A percentile compares a stretch with the other conserved stretches of the same genome.
phyloP scores from a whole-genome alignment of 2,329 filamentous ascomycete genomes.

The Colletotrichum brevisporum region DNA sequence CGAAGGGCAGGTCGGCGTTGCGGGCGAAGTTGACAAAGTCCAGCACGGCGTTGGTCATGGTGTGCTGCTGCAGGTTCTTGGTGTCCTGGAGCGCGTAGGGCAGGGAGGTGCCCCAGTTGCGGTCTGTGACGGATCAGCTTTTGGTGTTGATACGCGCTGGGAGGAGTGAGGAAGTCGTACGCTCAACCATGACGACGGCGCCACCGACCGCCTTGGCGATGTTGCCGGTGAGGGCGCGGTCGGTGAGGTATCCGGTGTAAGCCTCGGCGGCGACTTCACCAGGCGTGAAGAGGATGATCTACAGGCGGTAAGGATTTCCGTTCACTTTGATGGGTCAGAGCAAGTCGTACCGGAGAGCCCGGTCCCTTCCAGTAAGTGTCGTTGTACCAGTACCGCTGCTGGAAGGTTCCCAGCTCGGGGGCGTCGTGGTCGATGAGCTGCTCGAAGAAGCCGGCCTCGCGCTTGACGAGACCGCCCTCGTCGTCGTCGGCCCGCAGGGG shows the following conservation, averaged over 20 bases:
- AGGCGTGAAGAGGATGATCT: slow-evolving; percentile 66
- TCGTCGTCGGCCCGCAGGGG: slow-evolving; percentile 24
- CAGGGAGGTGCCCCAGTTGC: slow-evolving; percentile 70
- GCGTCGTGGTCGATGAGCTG: slow-evolving; percentile 73
- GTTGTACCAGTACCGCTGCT: slow-evolving; percentile 68
- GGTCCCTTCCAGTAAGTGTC: slow-evolving; percentile 66
- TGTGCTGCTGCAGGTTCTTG: slow-evolving; percentile 68
- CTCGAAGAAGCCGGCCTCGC: slow-evolving; percentile 54
- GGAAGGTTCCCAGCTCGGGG: slow-evolving; percentile 55
- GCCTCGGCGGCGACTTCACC: slow-evolving; percentile 63
- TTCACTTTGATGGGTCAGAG: too few relatives aligned
- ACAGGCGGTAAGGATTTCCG: slow-evolving; percentile 8
- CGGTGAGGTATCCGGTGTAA: slow-evolving; percentile 66
- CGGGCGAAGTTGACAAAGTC: slow-evolving; percentile 70
- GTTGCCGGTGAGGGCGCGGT: slow-evolving; percentile 62
- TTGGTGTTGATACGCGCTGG: neutral
- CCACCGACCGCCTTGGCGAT: slow-evolving; percentile 67
- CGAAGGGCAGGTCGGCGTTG: slow-evolving; percentile 67
- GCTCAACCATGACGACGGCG: slow-evolving; percentile 69
- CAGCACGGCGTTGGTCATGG: slow-evolving; percentile 65
- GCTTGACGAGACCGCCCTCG: slow-evolving; percentile 20
- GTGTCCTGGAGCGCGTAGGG: slow-evolving; percentile 66
- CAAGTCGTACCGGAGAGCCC: slow-evolving; percentile 63
- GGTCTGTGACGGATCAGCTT: slow-evolving; percentile 53
- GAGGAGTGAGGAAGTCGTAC: slow-evolving; percentile 44